A percentile compares a stretch with the other conserved stretches of the same genome.
Conservation (phyloP, 1,284 basidiomycete species). For the Agaricales sp. region DNA sequence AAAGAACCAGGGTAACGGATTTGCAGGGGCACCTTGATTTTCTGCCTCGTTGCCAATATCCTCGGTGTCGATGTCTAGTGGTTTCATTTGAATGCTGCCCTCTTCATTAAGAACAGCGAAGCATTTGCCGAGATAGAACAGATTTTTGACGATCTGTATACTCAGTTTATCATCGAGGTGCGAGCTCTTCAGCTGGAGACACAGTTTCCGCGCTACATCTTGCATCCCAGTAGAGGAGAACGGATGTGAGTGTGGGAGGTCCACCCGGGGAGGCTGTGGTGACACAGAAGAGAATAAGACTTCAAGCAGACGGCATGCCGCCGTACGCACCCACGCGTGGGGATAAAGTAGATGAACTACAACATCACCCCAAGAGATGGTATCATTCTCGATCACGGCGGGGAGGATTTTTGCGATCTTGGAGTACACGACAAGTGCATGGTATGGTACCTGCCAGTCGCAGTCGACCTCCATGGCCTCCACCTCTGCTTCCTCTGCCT, state of each 20-base stretch:
- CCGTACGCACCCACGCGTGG: conserved; percentile 90
- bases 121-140: conserved; percentile 86
- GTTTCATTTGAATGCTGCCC: conserved; percentile 22
- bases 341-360: conserved; percentile 74
- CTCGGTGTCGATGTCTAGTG: conserved; percentile 22
- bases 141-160: conserved; percentile 87
- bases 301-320: conserved; percentile 73
- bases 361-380: conserved; percentile 57
- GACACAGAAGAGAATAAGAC: conserved; percentile 51
- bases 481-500: conserved; percentile 26
- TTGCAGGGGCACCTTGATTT: conserved; percentile 19
- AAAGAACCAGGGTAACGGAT: conserved; percentile 86
- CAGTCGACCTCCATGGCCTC: conserved; percentile 42
- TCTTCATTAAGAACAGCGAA: conserved; percentile 40
- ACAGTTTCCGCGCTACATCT: conserved; percentile 69
- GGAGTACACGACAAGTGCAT: conserved; percentile 57
- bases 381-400: conserved; percentile 27
- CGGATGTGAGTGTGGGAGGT: conserved; percentile 20
- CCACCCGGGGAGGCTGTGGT: conserved; percentile 23
- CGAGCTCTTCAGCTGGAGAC: conserved; percentile 74
- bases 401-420: conserved; percentile 60
- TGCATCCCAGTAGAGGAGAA: conserved; percentile 51
- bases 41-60: conserved; percentile 19
- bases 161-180: conserved; percentile 71
- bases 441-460: conserved; percentile 83